A percentile compares a stretch with the other conserved stretches of the same genome.
phyloP scores from a whole-genome alignment of 2,329 filamentous ascomycete genomes.

The Monosporascus sp. region DNA sequence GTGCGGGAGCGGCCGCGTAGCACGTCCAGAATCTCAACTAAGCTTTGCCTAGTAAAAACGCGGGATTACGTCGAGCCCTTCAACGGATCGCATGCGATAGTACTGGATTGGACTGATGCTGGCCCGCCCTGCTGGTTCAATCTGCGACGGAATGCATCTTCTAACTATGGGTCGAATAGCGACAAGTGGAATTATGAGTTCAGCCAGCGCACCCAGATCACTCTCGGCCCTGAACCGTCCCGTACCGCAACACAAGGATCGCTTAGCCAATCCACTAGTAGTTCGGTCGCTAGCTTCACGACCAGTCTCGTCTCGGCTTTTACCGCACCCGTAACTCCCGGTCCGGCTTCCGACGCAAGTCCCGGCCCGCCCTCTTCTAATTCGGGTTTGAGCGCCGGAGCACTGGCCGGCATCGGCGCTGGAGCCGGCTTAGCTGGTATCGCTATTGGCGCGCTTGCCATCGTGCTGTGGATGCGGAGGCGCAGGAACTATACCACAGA shows the following conservation, averaged over 20 bases:
- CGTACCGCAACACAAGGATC: neutral
- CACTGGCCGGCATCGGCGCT: constrained; percentile 8
- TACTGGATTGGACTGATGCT: constrained; percentile 3
- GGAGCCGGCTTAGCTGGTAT: constrained; percentile 5
- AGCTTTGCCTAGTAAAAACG: neutral
- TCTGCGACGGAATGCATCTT: neutral
- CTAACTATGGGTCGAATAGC: constrained; percentile 2
- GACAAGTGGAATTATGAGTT: neutral
- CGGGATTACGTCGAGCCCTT: neutral
- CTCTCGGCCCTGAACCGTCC: constrained; percentile 1
- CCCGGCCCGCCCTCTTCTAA: neutral
- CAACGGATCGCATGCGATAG: constrained; percentile 3
- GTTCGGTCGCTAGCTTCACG: neutral
- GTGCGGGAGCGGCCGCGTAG: no score
- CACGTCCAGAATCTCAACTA: neutral
- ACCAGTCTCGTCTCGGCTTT: neutral
- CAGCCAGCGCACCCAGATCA: neutral
- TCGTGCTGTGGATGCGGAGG: neutral
- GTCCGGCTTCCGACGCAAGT: neutral
- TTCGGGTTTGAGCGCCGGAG: constrained; percentile 1
- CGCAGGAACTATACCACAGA: constrained; percentile 3
- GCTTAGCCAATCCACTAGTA: neutral
- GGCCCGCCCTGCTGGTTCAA: constrained; percentile 8
- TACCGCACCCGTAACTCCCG: neutral
- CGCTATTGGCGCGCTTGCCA: constrained; percentile 1